These are phyloP conservation scores for Arabidopsis arenosa DNA, from an alignment of 345 rosid genomes.

Conservation along the genomic window DNA sequence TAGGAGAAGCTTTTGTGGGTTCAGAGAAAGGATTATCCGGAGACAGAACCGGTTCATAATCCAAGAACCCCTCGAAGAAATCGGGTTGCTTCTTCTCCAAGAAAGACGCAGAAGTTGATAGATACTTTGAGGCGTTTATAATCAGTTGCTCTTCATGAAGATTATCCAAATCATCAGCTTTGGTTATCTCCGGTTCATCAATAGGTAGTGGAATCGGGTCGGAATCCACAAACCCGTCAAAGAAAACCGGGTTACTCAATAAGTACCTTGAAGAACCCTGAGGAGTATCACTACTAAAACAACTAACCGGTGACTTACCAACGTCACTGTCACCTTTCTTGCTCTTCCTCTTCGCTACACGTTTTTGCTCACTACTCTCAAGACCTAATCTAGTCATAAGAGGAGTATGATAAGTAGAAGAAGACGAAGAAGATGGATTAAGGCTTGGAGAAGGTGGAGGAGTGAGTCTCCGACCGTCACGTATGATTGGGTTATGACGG, in stretches of 20 bases:
- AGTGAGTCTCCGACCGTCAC: conserved; percentile 67
- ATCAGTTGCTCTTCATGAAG: conserved; percentile 32
- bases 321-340: conserved; percentile 38
- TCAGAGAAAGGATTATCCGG: conserved; percentile 50
- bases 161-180: conserved; percentile 8
- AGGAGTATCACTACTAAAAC: conserved; percentile 42
- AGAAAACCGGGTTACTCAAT: conserved; percentile 45
- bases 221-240: conserved; percentile 47
- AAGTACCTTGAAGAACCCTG: conserved; percentile 46
- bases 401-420: conserved; percentile 51
- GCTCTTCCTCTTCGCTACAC: conserved; percentile 42
- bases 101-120: conserved; percentile 51
- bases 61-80: conserved; percentile 56
- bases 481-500: conserved; percentile 86
- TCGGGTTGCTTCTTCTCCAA: conserved; percentile 53
- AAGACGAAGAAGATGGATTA: conserved; percentile 39
- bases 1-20: conserved; percentile 44
- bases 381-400: conserved; percentile 53
- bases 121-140: conserved; percentile 60
- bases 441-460: conserved; percentile 48
- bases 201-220: conserved; percentile 39
- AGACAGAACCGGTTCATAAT: conserved; percentile 60
- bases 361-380: conserved; percentile 40
- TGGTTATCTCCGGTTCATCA: conserved; percentile 45
- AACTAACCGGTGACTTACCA: conserved; percentile 40